A percentile compares a stretch with the other conserved stretches of the same genome.
phyloP scores from a whole-genome alignment of 179 eudicot species.

The Amaranthus tricolor region DNA sequence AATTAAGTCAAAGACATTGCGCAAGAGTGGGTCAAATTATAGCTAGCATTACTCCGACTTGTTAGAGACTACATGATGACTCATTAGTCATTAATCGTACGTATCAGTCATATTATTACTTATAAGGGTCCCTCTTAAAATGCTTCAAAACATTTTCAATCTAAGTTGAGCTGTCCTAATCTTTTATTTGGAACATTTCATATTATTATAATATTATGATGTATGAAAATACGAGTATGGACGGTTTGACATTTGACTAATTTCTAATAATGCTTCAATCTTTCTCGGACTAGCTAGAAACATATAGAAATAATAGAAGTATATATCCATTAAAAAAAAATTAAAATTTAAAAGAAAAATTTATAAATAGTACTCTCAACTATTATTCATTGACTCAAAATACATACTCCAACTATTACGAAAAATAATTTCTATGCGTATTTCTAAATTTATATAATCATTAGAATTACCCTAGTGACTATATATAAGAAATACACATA shows the following conservation, averaged over 20 bases:
- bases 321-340: no score
- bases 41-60: slow-evolving; percentile 11
- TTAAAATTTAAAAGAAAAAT: no score
- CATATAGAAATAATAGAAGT: neutral
- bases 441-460: no score
- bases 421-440: no score
- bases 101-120: neutral
- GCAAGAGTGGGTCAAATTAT: slow-evolving; percentile 9
- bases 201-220: neutral
- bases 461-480: no score
- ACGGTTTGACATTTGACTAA: slow-evolving; percentile 30
- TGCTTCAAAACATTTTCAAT: neutral
- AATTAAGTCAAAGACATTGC: neutral
- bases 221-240: slow-evolving; percentile 19
- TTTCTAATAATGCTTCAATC: slow-evolving; percentile 14
- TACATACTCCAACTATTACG: no score
- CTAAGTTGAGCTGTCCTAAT: slow-evolving; percentile 24
- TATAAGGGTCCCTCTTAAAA: slow-evolving; percentile 7
- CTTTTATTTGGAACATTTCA: slow-evolving; percentile 1
- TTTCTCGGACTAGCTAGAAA: slow-evolving; percentile 7
- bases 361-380: no score
- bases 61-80: slow-evolving; percentile 21
- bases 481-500: no score
- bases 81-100: neutral
- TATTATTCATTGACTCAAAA: no score